Evolutionary conservation across 1,284 basidiomycete genomes (phyloP).

Genomic region (Cerioporus squamosus): DNA sequence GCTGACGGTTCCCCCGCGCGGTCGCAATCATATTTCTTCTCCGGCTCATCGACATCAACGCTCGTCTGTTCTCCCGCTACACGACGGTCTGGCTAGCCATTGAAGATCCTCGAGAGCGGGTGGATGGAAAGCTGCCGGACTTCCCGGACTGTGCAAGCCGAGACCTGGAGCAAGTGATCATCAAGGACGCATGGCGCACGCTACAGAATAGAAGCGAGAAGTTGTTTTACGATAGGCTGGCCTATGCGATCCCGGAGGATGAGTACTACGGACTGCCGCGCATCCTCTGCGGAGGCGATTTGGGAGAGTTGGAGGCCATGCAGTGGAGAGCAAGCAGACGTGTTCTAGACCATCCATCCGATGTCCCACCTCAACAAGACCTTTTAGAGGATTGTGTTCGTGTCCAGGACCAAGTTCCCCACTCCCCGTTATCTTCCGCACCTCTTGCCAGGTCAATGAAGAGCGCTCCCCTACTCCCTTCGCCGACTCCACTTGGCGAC

Average conservation of each 20-base stretch:
- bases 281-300: constrained; percentile 6
- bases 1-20: too few species aligned
- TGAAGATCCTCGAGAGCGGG: not conserved
- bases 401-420: not conserved
- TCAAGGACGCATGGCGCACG: constrained; percentile 25
- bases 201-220: constrained; percentile 1
- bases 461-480: not conserved
- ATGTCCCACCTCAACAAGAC: not conserved
- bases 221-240: constrained; percentile 13
- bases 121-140: not conserved
- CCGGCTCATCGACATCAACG: constrained; percentile 11
- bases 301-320: not conserved
- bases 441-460: not conserved
- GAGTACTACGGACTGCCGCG: constrained; percentile 2
- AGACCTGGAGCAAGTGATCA: not conserved
- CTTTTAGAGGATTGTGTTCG: too few species aligned
- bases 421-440: not conserved
- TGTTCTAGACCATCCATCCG: not conserved
- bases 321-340: not conserved
- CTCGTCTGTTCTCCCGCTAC: constrained; percentile 14
- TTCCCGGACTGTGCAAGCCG: not conserved
- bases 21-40: not conserved
- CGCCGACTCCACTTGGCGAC: not conserved
- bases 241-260: not conserved
- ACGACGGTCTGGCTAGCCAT: constrained; percentile 17